Evolutionary conservation across 257 asterid species (phyloP).

Genomic region (Solanum peruvianum): DNA sequence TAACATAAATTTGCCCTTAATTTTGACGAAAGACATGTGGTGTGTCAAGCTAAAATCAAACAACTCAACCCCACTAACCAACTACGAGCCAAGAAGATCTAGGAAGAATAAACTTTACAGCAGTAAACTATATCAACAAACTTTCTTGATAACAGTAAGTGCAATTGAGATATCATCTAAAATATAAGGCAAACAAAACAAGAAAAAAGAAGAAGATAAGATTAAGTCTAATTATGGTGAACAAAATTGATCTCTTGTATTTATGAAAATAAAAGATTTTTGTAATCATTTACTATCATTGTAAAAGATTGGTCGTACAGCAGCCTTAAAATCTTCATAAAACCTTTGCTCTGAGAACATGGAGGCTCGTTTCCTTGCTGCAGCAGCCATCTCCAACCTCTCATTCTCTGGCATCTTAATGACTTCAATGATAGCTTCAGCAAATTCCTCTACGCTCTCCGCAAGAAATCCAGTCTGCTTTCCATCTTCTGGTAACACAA

Average conservation of each 20-base stretch:
- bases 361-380: slow-evolving; percentile 75
- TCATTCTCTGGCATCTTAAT: slow-evolving; percentile 47
- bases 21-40: no score
- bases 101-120: not conserved
- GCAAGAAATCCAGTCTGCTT: slow-evolving; percentile 81
- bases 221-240: not conserved
- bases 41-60: no score
- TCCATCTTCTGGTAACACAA: slow-evolving; percentile 72
- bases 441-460: slow-evolving; percentile 52
- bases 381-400: slow-evolving; percentile 64
- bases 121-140: not conserved
- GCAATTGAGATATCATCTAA: not conserved
- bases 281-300: slow-evolving; percentile 5
- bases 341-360: slow-evolving; percentile 73
- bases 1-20: no score
- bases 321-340: slow-evolving; percentile 67
- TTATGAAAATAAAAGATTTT: not conserved
- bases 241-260: not conserved
- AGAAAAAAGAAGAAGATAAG: not conserved
- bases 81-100: not conserved
- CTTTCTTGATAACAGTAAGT: not conserved
- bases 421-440: slow-evolving; percentile 53
- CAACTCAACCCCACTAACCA: not conserved
- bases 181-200: not conserved
- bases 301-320: slow-evolving; percentile 36